Base-by-base conservation (phyloP, 345 rosid species). In the Linum lewisii region DNA sequence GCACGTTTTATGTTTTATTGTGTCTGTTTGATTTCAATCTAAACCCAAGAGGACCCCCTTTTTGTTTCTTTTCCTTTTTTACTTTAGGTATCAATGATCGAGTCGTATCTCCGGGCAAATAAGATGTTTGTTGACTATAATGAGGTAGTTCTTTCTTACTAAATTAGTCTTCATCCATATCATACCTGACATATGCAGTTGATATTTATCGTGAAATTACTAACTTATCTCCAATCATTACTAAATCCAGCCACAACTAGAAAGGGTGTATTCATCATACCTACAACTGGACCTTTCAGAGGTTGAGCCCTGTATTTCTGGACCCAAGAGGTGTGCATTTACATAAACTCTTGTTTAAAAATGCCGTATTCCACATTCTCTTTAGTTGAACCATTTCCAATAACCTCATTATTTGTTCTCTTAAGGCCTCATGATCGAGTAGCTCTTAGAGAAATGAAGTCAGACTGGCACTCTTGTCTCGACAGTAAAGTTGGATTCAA, bases 401-500 rank as follows among this genome's bases (percentile, higher is more conserved):
- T 54, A 5, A 54, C 58, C 19, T 56, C 21, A 5, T 34, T 29
- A 36, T 29, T 60, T 64, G 21, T 63, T 69, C 63, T 60, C 72
- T 60, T 36, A 76, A 93, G 99, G 74, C 99, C 99, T 69, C 99
- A 93, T 62, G 99, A 89, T 66, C 89, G 99, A 54, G 97, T 93
- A 72, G 73, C 90, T 59, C 69, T 93, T 75, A 93, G 73, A 71
- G 90, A 84, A 63, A 93, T 93, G 99, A 93, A 93, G 79, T 83
- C 82, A n/a, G 99, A 93, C 72, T 93, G 99, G 99, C 91, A 81
- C 72, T 85, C 97, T 53, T 89, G 99, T 73, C 87, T 93, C 21
- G 85, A 81, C 58, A 93, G 68, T 69, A 82, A 81, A 85, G 97
- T 82, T 37, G 97, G 99, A 21, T 93, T 93, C 76, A 93, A 93